Percentiles rank a stretch among this genome's conserved stretches.
Conservation (phyloP, 2,329 filamentous ascomycete species). For the Botrytis pseudocinerea region DNA sequence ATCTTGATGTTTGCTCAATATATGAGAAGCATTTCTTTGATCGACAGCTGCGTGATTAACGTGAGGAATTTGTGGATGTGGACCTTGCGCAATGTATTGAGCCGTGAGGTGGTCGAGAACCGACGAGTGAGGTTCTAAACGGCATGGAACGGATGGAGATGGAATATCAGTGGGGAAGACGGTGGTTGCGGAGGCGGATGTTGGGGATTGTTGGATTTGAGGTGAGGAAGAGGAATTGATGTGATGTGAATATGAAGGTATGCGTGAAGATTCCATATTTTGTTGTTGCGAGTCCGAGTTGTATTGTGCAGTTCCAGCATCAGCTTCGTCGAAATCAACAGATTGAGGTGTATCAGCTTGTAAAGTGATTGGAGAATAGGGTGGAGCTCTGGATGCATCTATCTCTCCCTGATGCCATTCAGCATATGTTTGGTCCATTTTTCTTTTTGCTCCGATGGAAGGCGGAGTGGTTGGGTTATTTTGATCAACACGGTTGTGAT, state of each 20-base stretch:
- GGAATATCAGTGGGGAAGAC: not conserved
- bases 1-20: conserved; percentile 24
- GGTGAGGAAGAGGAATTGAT: not conserved
- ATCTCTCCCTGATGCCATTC: not conserved
- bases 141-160: not conserved
- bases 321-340: not conserved
- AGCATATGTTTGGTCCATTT: not conserved
- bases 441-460: not conserved
- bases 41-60: not conserved
- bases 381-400: not conserved
- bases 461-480: not conserved
- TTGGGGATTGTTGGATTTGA: not conserved
- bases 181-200: not conserved
- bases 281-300: not conserved
- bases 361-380: not conserved
- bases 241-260: not conserved
- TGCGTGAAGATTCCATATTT: not conserved
- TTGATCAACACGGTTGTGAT: not conserved
- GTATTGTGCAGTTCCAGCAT: not conserved
- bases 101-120: conserved; percentile 2
- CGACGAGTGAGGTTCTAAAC: not conserved
- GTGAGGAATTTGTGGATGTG: not conserved
- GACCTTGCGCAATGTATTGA: not conserved
- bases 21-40: conserved; percentile 11
- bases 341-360: not conserved